A percentile compares a stretch with the other conserved stretches of the same genome.
Conservation (phyloP, 1,139 yeast species). For the Arxiozyma heterogenica region DNA sequence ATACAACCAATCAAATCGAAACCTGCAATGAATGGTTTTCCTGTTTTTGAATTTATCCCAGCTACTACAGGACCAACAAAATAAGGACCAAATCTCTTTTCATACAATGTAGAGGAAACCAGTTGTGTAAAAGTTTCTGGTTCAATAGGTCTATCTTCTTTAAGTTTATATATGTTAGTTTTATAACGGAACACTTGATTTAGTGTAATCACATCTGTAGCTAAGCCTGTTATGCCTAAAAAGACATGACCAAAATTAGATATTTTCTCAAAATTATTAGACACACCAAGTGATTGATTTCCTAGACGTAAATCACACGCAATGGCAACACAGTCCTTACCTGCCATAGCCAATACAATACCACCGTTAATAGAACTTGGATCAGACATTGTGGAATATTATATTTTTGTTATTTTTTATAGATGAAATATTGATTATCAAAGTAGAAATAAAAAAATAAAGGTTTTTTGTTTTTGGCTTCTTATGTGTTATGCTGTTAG, state of each 20-base stretch:
- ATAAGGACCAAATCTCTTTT: conserved; percentile 91
- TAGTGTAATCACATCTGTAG: conserved; percentile 85
- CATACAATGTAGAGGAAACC: conserved; percentile 82
- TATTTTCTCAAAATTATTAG: conserved; percentile 88
- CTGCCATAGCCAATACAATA: conserved; percentile 96
- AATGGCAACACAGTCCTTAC: conserved; percentile 96
- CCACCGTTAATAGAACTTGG: conserved; percentile 65
- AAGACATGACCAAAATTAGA: conserved; percentile 79
- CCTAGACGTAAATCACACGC: conserved; percentile 95
- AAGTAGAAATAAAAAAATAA: too few relatives aligned
- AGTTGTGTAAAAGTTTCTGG: conserved; percentile 91
- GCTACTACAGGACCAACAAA: conserved; percentile 96
- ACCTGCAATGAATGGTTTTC: conserved; percentile 86
- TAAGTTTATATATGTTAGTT: conserved; percentile 78
- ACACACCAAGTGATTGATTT: conserved; percentile 82
- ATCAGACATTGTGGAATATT: conserved; percentile 36
- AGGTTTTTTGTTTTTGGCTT: too few relatives aligned
- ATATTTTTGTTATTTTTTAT: too few relatives aligned
- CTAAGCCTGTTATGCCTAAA: conserved; percentile 89
- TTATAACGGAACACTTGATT: conserved; percentile 74
- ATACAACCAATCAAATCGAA: conserved; percentile 96
- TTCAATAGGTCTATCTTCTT: conserved; percentile 86
- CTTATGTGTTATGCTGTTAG: not conserved
- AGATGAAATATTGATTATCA: too few relatives aligned
- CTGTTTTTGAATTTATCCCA: conserved; percentile 74